Evolutionary conservation across 176 grass and related monocot species (phyloP).

Genomic region (Puya raimondii): DNA sequence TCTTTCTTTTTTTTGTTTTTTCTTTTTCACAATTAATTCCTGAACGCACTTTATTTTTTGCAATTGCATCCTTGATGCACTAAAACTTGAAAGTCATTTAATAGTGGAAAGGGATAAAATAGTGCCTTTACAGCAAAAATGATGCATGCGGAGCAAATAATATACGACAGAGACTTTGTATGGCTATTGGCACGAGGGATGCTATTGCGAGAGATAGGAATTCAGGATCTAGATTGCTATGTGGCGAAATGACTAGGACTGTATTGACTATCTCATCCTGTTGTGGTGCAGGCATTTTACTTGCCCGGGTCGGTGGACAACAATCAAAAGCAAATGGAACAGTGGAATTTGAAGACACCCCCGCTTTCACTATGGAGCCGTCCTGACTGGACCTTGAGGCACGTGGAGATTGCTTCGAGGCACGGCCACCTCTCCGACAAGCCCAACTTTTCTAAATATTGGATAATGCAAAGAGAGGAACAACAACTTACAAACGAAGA

Average conservation of each 20-base stretch:
- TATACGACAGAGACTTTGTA: too few relatives aligned
- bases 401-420: slow-evolving; percentile 52
- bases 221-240: neutral
- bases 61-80: too few relatives aligned
- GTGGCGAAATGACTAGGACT: too few relatives aligned
- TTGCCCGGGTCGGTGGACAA: slow-evolving; percentile 66
- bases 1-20: slow-evolving; percentile 7
- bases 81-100: too few relatives aligned
- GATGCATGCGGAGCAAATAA: too few relatives aligned
- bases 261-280: too few relatives aligned
- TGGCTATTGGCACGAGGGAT: too few relatives aligned
- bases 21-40: too few relatives aligned
- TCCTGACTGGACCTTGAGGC: slow-evolving; percentile 57
- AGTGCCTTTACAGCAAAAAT: too few relatives aligned
- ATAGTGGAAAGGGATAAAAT: too few relatives aligned
- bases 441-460: slow-evolving; percentile 9
- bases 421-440: slow-evolving; percentile 32
- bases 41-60: too few relatives aligned
- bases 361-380: slow-evolving; percentile 85
- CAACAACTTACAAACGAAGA: slow-evolving; percentile 4
- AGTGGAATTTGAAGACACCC: slow-evolving; percentile 79
- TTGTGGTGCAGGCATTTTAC: slow-evolving; percentile 36
- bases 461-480: neutral
- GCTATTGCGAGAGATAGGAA: too few relatives aligned
- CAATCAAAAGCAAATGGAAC: slow-evolving; percentile 71